phyloP scores from a whole-genome alignment of 495 filamentous ascomycete species.

The Talaromyces liani region DNA sequence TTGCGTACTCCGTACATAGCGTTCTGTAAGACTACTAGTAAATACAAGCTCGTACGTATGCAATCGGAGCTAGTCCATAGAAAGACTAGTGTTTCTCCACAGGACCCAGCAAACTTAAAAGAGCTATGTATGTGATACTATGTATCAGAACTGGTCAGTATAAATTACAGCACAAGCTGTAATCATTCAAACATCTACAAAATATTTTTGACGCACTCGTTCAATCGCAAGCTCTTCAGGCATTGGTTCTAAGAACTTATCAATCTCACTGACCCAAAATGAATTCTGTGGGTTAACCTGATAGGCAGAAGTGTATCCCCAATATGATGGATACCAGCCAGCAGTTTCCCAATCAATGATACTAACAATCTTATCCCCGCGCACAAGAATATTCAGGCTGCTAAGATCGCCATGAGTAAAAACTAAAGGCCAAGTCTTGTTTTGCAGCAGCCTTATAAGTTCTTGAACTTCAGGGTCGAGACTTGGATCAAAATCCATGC shows the following conservation, averaged over 20 bases:
- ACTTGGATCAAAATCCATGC: constrained; percentile 22
- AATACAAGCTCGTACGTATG: neutral
- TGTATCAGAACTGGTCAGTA: constrained; percentile 26
- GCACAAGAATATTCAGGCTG: constrained; percentile 34
- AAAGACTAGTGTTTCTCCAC: neutral
- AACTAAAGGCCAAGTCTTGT: constrained; percentile 5
- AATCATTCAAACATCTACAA: no score
- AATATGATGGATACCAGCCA: constrained; percentile 44
- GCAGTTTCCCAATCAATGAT: constrained; percentile 49
- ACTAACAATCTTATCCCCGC: constrained; percentile 31
- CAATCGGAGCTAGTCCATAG: neutral
- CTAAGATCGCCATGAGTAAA: constrained; percentile 21
- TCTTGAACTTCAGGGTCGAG: constrained; percentile 25
- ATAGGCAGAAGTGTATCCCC: constrained; percentile 44
- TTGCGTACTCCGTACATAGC: neutral
- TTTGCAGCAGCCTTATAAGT: constrained; percentile 29
- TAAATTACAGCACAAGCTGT: no score
- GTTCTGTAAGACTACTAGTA: neutral
- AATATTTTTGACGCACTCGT: constrained; percentile 8
- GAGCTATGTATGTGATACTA: no score
- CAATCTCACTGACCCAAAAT: constrained; percentile 40
- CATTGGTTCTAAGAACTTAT: constrained; percentile 40
- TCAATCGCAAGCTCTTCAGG: constrained; percentile 44
- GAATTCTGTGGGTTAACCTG: constrained; percentile 41
- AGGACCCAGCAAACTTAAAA: neutral